Evolutionary conservation across 2,329 filamentous ascomycete species (phyloP), one percentile per base, ranked within the genome.

Genomic region (Ploettnerulaceae sp.): DNA sequence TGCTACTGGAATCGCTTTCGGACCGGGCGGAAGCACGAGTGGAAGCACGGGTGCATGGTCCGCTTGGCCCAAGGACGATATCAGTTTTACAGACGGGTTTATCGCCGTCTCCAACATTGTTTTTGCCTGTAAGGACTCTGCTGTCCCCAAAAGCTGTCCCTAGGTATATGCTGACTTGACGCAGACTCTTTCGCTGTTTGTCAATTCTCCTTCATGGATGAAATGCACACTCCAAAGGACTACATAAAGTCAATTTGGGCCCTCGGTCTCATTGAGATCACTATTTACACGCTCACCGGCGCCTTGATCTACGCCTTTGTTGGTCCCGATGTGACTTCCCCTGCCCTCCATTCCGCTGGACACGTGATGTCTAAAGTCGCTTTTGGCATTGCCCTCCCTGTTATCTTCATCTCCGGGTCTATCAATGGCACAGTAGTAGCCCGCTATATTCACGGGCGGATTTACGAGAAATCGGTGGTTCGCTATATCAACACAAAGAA

Each of bases 381-480:
- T 1, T 83, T 76, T 55, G 78, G 76, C 12, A 65, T 82, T 50
- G 79, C 79, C 0, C 65, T 77, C 0, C 79, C 79, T 0, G 81
- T 77, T 2, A 82, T 83, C 52, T 66, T 82, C 46, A 74, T 83
- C 41, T 75, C 79, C 0, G 80, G 79, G 31, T 76, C 81, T 5
- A 77, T 83, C 51, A 76, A 80, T 57, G 75, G 72, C 11, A 72
- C 75, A 28, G 73, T 82, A 14, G 75, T 74, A 3, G 52, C 48
- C 7, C 52, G 54, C 12, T 60, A 58, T 22, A 55, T 61, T n/a
- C 56, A 61, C 35, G 54, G 53, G 7, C 57, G 57, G 14, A 46
- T 60, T 9, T 60, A 57, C 53, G 57, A 57, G 39, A 24, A 54
- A 38, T 51, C 50, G n/a, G 49, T 53, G 12, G 44, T 31, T 8